Evolutionary conservation across 768 basidiomycete species (phyloP).

Genomic region (Podaxis sp.): DNA sequence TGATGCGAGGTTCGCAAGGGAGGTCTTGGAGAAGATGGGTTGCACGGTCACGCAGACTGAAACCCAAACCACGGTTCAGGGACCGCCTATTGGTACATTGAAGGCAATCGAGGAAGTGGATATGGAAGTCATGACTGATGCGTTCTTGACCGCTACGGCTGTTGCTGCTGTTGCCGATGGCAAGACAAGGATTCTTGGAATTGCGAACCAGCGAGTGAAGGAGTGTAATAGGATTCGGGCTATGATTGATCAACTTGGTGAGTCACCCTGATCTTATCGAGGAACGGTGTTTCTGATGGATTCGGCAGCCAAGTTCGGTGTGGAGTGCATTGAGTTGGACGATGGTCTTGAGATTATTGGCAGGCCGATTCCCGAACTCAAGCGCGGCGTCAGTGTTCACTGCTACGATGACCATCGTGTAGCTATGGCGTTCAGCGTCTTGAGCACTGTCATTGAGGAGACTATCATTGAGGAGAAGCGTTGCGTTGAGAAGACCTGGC

Average conservation of each 20-base stretch:
- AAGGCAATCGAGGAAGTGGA: conserved; percentile 84
- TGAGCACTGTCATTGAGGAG: conserved; percentile 67
- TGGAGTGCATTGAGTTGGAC: conserved; percentile 86
- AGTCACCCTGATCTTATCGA: conserved; percentile 18
- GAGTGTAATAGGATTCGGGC: conserved; percentile 96
- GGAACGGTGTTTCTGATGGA: not conserved
- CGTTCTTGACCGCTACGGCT: conserved; percentile 93
- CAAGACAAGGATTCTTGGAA: conserved; percentile 83
- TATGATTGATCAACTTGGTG: conserved; percentile 94
- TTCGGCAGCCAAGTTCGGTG: conserved; percentile 82
- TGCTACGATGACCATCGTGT: conserved; percentile 99
- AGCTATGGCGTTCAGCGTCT: conserved; percentile 95
- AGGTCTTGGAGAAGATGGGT: conserved; percentile 93
- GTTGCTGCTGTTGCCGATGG: conserved; percentile 78
- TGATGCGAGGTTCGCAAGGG: conserved; percentile 94
- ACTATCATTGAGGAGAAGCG: conserved; percentile 92
- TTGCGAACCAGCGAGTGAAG: conserved; percentile 97
- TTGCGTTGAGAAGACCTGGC: conserved; percentile 99
- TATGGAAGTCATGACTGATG: conserved; percentile 99
- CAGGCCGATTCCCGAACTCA: conserved; percentile 58
- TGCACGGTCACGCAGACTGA: conserved; percentile 86
- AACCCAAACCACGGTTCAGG: conserved; percentile 86
- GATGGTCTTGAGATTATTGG: conserved; percentile 92
- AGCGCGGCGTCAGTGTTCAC: conserved; percentile 73
- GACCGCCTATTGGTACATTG: conserved; percentile 78